Percentiles rank a stretch among this genome's conserved stretches.
These are phyloP conservation scores for Podaxis rugospora DNA, from an alignment of 768 basidiomycete genomes.

Conservation along the genomic window DNA sequence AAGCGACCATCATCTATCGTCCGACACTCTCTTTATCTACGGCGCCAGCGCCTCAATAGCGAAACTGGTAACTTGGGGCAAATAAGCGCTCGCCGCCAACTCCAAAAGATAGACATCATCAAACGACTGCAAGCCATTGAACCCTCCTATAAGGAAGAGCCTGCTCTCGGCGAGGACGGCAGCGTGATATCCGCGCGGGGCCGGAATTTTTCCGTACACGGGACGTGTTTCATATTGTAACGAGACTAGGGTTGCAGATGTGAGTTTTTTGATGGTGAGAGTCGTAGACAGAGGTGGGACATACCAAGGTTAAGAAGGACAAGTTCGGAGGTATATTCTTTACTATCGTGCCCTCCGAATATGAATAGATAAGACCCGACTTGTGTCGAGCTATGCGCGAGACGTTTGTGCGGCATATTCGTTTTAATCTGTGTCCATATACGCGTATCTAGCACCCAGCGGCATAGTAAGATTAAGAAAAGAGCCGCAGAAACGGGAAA, in stretches of 20 bases:
- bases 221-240: slow-evolving; percentile 77
- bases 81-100: background rate
- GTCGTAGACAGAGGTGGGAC: slow-evolving; percentile 8
- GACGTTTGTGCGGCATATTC: slow-evolving; percentile 48
- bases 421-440: slow-evolving; percentile 37
- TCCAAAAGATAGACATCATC: background rate
- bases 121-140: background rate
- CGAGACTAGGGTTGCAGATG: slow-evolving; percentile 49
- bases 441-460: slow-evolving; percentile 31
- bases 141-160: slow-evolving; percentile 84
- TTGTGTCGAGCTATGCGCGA: slow-evolving; percentile 85
- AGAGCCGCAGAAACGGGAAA: background rate
- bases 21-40: background rate
- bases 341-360: slow-evolving; percentile 83
- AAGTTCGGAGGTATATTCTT: slow-evolving; percentile 68
- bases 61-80: background rate
- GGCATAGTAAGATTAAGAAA: background rate
- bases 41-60: background rate
- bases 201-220: slow-evolving; percentile 64
- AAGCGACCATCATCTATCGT: no score
- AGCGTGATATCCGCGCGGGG: slow-evolving; percentile 81
- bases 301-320: slow-evolving; percentile 84
- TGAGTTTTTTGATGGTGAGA: background rate
- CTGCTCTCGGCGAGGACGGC: slow-evolving; percentile 80
- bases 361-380: slow-evolving; percentile 92